Base-by-base conservation (phyloP, 2,329 filamentous ascomycete species). In the Achaetomium macrosporum region DNA sequence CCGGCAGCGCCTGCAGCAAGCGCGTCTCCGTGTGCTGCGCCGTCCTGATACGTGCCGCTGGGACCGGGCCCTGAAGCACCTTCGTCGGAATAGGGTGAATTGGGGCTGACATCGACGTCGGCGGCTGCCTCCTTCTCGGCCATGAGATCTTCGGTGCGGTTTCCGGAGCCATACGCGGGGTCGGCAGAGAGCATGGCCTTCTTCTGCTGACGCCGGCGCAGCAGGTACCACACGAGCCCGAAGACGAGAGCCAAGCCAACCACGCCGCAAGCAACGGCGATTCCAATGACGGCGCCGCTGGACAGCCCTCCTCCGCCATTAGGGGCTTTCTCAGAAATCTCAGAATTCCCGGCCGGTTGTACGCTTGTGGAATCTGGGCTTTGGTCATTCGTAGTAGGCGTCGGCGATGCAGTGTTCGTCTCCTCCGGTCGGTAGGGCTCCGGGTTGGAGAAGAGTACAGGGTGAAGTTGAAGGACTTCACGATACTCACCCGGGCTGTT, bases 201-300 rank as follows among this genome's bases (percentile, higher is more conserved):
- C 31, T 56, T 62, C 36, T 65, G 65, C 42, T 66, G 68, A 5
- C 70, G 71, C 5, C 74, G 73, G 15, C 71, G 71, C 29, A 75
- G 60, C 47, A 76, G 62, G 58, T 74, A 72, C 68, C 71, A 80
- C 19, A 66, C 58, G 8, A 76, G 57, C 3, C 61, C 65, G 5
- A 62, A 69, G 58, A 75, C 55, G 42, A 77, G 50, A 13, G 71
- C 61, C 7, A 78, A 61, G 12, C 68, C 68, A 6, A 65, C 66
- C 4, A 73, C 55, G 10, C 64, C 66, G 41, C 66, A 66, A 7
- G 68, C 76, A 2, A 78, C 67, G 29, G 69, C 74, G 35, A 79
- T 77, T 41, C 76, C 76, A 16, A 70, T 72, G 35, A 73, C 74
- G 49, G 74, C 73, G 20, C 74, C 76, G 0, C 63, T 65, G 3